A percentile compares a stretch with the other conserved stretches of the same genome.
Evolutionary conservation across 2,329 filamentous ascomycete species (phyloP).

Genomic region (Xylaria arbuscula): DNA sequence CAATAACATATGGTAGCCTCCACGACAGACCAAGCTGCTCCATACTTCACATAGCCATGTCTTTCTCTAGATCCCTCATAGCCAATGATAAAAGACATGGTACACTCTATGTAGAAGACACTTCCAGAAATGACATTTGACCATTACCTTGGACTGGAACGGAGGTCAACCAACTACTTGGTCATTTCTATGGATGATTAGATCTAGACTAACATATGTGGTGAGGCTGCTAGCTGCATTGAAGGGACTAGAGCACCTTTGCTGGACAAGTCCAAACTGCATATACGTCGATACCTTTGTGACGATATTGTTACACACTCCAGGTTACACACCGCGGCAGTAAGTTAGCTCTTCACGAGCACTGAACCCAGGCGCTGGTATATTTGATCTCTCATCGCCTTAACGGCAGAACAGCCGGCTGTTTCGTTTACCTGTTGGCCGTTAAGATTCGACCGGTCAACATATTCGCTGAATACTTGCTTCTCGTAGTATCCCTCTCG

Average conservation of each 20-base stretch:
- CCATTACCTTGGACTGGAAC: background rate
- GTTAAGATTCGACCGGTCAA: background rate
- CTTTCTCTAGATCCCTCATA: background rate
- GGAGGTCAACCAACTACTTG: background rate
- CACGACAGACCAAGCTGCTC: background rate
- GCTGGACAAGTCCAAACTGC: background rate
- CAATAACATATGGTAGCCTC: background rate
- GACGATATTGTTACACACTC: background rate
- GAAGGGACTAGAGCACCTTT: background rate
- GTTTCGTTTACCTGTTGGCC: background rate
- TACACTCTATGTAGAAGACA: background rate
- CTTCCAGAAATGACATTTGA: background rate
- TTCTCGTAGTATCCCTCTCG: background rate
- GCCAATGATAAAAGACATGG: background rate
- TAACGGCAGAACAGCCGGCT: background rate
- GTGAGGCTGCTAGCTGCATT: background rate
- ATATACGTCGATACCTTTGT: background rate
- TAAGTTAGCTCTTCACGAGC: background rate
- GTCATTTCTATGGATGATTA: background rate
- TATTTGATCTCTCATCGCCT: background rate
- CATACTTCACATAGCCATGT: background rate
- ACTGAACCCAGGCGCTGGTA: background rate
- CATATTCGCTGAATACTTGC: too few species aligned
- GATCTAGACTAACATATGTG: background rate
- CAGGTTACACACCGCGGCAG: background rate